These are phyloP conservation scores for Beauveria sp. DNA, from an alignment of 2,329 filamentous ascomycete genomes.

Conservation along the genomic window DNA sequence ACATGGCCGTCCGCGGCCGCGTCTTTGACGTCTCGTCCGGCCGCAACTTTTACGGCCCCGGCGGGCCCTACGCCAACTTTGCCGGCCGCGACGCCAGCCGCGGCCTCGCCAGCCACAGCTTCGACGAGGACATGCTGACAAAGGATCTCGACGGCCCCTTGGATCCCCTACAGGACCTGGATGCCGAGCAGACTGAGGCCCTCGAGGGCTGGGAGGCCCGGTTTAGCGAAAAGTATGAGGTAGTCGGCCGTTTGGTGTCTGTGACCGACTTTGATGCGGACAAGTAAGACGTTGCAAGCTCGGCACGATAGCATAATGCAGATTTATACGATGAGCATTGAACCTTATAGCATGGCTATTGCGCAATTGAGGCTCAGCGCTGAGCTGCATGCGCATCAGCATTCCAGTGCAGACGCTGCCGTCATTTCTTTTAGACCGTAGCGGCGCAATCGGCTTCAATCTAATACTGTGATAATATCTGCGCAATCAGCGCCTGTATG, in stretches of 20 bases:
- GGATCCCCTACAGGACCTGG: conserved; percentile 66
- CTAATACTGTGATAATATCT: conserved; percentile 9
- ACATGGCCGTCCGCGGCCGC: conserved; percentile 81
- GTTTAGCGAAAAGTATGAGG: conserved; percentile 86
- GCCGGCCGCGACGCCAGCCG: conserved; percentile 85
- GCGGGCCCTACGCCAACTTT: conserved; percentile 92
- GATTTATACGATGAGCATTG: not conserved
- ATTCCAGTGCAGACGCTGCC: not conserved
- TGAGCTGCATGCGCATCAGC: not conserved
- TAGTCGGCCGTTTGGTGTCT: conserved; percentile 79
- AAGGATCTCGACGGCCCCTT: conserved; percentile 79
- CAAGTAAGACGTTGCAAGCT: not conserved
- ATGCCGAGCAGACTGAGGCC: conserved; percentile 70
- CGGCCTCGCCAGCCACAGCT: conserved; percentile 83
- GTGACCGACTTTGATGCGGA: conserved; percentile 28
- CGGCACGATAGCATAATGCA: not conserved
- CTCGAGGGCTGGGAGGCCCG: conserved; percentile 87
- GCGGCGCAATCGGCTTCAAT: conserved; percentile 4
- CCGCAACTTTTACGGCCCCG: conserved; percentile 91
- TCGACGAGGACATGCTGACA: conserved; percentile 92
- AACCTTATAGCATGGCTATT: not conserved
- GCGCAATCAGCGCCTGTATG: not conserved
- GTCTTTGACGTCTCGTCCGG: conserved; percentile 87
- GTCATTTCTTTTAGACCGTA: not conserved
- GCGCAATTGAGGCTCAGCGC: not conserved